Base-by-base conservation (phyloP, 805 yeast genomes). In the Kodamaea laetipori region DNA sequence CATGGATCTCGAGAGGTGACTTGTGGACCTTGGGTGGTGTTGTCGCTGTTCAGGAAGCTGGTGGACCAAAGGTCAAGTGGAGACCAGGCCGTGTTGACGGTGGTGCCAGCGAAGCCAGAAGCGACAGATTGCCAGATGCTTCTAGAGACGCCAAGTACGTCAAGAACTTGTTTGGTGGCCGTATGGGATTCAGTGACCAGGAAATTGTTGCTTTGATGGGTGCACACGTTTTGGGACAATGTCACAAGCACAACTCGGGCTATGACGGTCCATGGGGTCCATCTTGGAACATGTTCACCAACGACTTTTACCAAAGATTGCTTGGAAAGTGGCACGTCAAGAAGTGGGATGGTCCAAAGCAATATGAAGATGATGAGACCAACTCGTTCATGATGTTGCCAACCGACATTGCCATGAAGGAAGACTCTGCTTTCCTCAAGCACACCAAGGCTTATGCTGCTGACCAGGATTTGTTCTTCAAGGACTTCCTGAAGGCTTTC, bases 21-120 rank as follows among this genome's bases (percentile, higher is more conserved):
- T 72, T 84, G 52, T 82, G 85, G 82, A 83, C 89, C 7, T 64
- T 83, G 25, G 86, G 80, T n/a, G 89, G 88, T 26, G 84, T 77
- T 37, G 74, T 68, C 21, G 84, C 83, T 13, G 62, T 83, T 39
- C 85, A 82, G 63, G 81, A 73, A 47, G 62, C 80, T 71, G 80
- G 76, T 32, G 89, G 89, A 10, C 89, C 89, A 36, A 64, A 65
- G 63, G 79, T 68, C 61, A 71, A 55, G 55, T 80, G 75, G 89
- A 78, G 73, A 63, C 64, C 77, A 13, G 82, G 82, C 30, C 61
- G 82, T 45, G 51, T 53, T 32, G 78, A 77, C 49, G 53, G 59
- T 38, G 48, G 47, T 3, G 60, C 52, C 36, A 43, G 48, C 27
- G 57, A 51, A 30, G 45, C 49, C 37, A 72, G 72, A 10, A 68